Evolutionary conservation across 495 filamentous ascomycete genomes (phyloP).

Genomic region (Xylaria nigripes): DNA sequence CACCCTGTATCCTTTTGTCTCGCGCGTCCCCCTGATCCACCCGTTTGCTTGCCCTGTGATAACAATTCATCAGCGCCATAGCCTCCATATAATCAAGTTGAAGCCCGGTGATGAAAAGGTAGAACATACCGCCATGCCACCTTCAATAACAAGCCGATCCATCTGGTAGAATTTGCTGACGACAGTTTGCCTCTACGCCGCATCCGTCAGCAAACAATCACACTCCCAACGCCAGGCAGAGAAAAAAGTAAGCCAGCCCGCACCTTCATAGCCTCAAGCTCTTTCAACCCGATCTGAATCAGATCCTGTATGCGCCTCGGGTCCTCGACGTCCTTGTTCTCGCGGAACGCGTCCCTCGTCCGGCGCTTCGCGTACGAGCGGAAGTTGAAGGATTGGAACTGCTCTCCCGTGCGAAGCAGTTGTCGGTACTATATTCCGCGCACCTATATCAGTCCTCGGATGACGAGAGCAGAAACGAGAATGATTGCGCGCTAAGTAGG

Average conservation of each 20-base stretch:
- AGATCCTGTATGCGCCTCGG: conserved; percentile 71
- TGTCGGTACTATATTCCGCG: conserved; percentile 66
- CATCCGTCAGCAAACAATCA: neutral
- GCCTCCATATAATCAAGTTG: neutral
- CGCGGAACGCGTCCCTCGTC: conserved; percentile 80
- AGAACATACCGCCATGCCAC: conserved; percentile 50
- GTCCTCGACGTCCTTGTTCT: conserved; percentile 63
- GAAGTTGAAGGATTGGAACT: conserved; percentile 95
- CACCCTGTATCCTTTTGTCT: conserved; percentile 80
- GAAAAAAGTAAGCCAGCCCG: conserved; percentile 17
- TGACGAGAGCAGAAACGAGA: neutral
- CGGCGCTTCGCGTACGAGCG: conserved; percentile 89
- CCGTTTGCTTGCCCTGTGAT: conserved; percentile 66
- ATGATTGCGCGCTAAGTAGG: neutral
- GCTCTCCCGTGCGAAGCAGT: conserved; percentile 73
- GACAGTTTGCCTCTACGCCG: conserved; percentile 76
- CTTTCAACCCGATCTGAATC: conserved; percentile 79
- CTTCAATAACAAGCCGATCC: conserved; percentile 88
- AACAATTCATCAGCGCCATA: conserved; percentile 7
- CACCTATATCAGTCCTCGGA: neutral
- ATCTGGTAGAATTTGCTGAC: conserved; percentile 92
- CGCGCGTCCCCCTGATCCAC: conserved; percentile 57
- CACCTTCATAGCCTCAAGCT: conserved; percentile 89
- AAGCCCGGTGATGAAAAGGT: neutral
- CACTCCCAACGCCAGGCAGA: neutral